Evolutionary conservation across 495 filamentous ascomycete genomes (phyloP).

Genomic region (Glarea lozoyensis): DNA sequence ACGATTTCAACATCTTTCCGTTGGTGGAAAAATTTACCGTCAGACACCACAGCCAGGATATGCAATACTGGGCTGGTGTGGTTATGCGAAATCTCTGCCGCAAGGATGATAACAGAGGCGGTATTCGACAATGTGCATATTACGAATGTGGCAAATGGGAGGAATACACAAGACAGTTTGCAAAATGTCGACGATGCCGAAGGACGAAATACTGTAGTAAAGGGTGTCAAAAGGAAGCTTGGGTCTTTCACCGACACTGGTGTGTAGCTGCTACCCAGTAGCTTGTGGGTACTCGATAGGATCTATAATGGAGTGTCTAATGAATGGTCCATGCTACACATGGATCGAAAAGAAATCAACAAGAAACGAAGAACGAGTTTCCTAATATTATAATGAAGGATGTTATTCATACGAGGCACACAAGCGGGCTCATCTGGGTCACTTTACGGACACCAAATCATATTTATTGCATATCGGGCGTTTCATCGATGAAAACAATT

Average conservation of each 20-base stretch:
- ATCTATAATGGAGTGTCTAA: constrained; percentile 1
- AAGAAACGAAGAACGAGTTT: constrained; percentile 13
- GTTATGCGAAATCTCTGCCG: constrained; percentile 98
- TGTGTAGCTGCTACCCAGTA: constrained; percentile 67
- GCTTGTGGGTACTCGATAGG: no score
- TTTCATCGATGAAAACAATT: neutral
- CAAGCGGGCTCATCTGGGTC: neutral
- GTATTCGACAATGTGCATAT: constrained; percentile 93
- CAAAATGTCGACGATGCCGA: constrained; percentile 92
- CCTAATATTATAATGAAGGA: constrained; percentile 12
- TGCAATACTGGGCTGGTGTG: constrained; percentile 99
- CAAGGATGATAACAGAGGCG: constrained; percentile 89
- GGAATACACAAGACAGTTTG: constrained; percentile 89
- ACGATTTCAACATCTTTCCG: constrained; percentile 97
- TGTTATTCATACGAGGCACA: constrained; percentile 3
- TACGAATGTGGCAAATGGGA: constrained; percentile 99
- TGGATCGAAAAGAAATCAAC: constrained; percentile 1
- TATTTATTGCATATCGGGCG: neutral
- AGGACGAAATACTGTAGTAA: constrained; percentile 99
- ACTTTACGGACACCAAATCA: neutral
- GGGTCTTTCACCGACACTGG: constrained; percentile 97
- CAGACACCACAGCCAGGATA: constrained; percentile 84
- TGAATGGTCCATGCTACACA: no score
- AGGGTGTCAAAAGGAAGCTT: constrained; percentile 97
- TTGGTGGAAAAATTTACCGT: constrained; percentile 98